Percentiles rank a stretch among this genome's conserved stretches.
These are phyloP conservation scores for Haberlea rhodopensis DNA, from an alignment of 257 asterid species.

Conservation along the genomic window DNA sequence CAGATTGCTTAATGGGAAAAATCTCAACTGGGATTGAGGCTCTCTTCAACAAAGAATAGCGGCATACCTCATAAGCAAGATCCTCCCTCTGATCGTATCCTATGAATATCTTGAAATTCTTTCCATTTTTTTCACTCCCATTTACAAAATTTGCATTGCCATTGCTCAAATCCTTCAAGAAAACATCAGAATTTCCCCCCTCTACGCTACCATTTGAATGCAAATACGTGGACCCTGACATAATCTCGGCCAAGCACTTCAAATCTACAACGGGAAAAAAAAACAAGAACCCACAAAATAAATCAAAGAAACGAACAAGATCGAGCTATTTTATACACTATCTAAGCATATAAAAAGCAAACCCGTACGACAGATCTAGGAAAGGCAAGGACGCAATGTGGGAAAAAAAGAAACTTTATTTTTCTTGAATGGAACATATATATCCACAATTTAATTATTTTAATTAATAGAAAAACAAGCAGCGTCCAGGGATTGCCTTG, in stretches of 20 bases:
- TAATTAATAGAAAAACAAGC: not conserved
- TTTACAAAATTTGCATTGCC: not conserved
- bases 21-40: slow-evolving; percentile 76
- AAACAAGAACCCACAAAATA: slow-evolving; percentile 11
- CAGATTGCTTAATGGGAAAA: slow-evolving; percentile 70
- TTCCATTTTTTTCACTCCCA: not conserved
- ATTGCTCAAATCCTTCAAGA: slow-evolving; percentile 24
- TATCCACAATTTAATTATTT: slow-evolving; percentile 6
- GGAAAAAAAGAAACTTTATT: not conserved
- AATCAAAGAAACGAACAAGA: slow-evolving; percentile 9
- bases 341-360: slow-evolving; percentile 1
- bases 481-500: not conserved
- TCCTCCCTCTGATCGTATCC: slow-evolving; percentile 85
- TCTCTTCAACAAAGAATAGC: slow-evolving; percentile 55
- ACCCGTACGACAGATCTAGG: slow-evolving; percentile 30
- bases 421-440: not conserved
- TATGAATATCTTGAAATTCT: slow-evolving; percentile 58
- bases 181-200: slow-evolving; percentile 20
- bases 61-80: slow-evolving; percentile 78
- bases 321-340: not conserved
- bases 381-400: not conserved
- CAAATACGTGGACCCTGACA: slow-evolving; percentile 24
- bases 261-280: slow-evolving; percentile 12
- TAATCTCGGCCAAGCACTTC: slow-evolving; percentile 19
- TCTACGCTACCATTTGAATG: slow-evolving; percentile 20